Percentiles rank a stretch among this genome's conserved stretches.
These are phyloP conservation scores for Phytophthora cactorum DNA, from an alignment of 352 stramenopile species.

Conservation along the genomic window DNA sequence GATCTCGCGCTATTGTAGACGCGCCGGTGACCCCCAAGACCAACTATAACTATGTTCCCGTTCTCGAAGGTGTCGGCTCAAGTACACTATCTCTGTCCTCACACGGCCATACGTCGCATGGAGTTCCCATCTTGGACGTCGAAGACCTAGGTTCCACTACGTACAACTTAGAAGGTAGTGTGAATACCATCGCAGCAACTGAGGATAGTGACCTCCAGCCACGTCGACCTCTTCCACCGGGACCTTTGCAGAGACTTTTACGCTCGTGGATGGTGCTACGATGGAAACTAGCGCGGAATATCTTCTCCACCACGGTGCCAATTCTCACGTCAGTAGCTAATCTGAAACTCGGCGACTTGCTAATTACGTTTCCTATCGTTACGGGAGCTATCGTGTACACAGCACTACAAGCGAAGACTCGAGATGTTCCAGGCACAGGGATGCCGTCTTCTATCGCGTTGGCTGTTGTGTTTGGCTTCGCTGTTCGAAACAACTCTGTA, in stretches of 20 bases:
- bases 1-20: conserved; percentile 14
- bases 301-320: conserved; percentile 40
- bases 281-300: conserved; percentile 36
- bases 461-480: conserved; percentile 47
- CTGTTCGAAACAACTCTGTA: conserved; percentile 62
- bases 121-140: conserved; percentile 36
- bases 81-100: conserved; percentile 25
- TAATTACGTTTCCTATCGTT: conserved; percentile 40
- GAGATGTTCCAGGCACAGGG: conserved; percentile 30
- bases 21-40: conserved; percentile 16
- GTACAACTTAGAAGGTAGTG: conserved; percentile 33
- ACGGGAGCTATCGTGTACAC: conserved; percentile 4
- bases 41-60: conserved; percentile 30
- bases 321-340: conserved; percentile 34
- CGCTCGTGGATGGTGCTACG: conserved; percentile 40
- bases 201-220: conserved; percentile 11
- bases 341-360: conserved; percentile 48
- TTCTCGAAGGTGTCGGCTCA: conserved; percentile 33
- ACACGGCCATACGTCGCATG: conserved; percentile 19
- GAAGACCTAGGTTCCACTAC: conserved; percentile 25
- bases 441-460: conserved; percentile 36
- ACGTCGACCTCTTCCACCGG: conserved; percentile 18
- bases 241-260: conserved; percentile 34
- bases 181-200: conserved; percentile 25
- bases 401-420: conserved; percentile 14